Evolutionary conservation across 2,329 filamentous ascomycete species (phyloP).

Genomic region (Sclerotinia nivalis): DNA sequence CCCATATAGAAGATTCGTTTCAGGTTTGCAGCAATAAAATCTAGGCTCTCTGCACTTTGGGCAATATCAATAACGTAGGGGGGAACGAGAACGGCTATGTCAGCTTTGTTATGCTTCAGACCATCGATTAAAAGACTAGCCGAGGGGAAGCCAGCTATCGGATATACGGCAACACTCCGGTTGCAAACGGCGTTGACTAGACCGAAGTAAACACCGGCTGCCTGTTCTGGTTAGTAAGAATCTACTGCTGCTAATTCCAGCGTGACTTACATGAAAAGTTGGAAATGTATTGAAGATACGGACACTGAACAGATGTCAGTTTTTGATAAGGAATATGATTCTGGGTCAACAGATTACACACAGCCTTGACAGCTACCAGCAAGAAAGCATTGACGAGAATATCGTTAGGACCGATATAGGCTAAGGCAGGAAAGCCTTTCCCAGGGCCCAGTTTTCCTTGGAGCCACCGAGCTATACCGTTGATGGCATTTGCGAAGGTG

Average conservation of each 20-base stretch:
- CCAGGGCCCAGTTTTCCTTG: constrained; percentile 21
- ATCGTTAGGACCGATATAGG: constrained; percentile 45
- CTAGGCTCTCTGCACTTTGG: not conserved
- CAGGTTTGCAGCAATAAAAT: constrained; percentile 9
- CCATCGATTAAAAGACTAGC: constrained; percentile 13
- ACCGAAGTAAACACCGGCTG: constrained; percentile 14
- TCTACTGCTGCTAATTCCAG: too few species aligned
- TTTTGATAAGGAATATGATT: not conserved
- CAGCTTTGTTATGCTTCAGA: constrained; percentile 15
- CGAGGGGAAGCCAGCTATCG: constrained; percentile 5
- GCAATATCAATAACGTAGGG: constrained; percentile 14
- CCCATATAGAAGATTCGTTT: not conserved
- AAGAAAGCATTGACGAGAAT: not conserved
- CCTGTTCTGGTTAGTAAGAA: not conserved
- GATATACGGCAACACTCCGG: constrained; percentile 2
- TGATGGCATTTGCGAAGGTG: constrained; percentile 29
- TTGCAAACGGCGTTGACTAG: not conserved
- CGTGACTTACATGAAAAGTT: constrained; percentile 14
- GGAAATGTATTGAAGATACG: constrained; percentile 18
- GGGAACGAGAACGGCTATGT: constrained; percentile 19
- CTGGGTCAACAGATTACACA: not conserved
- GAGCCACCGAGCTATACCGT: constrained; percentile 30
- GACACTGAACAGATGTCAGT: not conserved
- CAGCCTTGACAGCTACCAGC: constrained; percentile 20
- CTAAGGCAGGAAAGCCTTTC: constrained; percentile 43